Conservation (phyloP, 2,329 filamentous ascomycete genomes). For the Furcasterigmium sp. region DNA sequence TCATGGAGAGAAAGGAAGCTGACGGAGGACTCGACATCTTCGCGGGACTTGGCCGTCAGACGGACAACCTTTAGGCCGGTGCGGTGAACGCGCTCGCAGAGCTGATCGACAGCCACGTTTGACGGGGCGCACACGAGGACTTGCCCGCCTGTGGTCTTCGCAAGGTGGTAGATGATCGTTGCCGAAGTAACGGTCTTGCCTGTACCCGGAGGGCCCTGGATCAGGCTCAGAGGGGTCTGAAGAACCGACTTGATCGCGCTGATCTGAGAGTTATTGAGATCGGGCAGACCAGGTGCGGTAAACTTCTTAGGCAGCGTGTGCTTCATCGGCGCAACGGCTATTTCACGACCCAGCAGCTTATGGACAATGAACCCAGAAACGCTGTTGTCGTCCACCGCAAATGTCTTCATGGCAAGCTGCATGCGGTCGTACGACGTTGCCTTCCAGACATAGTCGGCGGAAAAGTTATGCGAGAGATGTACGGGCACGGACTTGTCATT, state of each 20-base stretch:
- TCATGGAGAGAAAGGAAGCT: constrained; percentile 93
- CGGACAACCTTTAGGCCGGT: constrained; percentile 96
- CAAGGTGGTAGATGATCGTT: constrained; percentile 96
- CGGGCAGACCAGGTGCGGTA: constrained; percentile 87
- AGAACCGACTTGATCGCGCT: constrained; percentile 93
- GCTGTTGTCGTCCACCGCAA: constrained; percentile 95
- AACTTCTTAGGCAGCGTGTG: constrained; percentile 95
- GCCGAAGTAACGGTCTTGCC: constrained; percentile 98
- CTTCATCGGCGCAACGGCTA: constrained; percentile 92
- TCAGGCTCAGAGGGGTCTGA: constrained; percentile 88
- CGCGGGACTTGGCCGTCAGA: constrained; percentile 96
- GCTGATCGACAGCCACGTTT: constrained; percentile 96
- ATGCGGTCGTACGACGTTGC: constrained; percentile 98
- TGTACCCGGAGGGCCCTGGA: constrained; percentile 93
- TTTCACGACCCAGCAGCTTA: constrained; percentile 90
- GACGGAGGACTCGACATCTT: constrained; percentile 98
- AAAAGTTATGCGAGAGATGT: constrained; percentile 96
- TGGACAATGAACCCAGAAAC: constrained; percentile 99
- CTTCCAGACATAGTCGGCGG: constrained; percentile 98
- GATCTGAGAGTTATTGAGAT: constrained; percentile 93
- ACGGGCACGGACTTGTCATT: constrained; percentile 96
- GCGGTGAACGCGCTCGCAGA: constrained; percentile 92
- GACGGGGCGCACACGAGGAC: constrained; percentile 96
- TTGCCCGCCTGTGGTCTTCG: constrained; percentile 90
- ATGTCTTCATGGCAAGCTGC: constrained; percentile 99